A percentile compares a stretch with the other conserved stretches of the same genome.
Conservation (phyloP, 176 grass and related monocot genomes). For the Poa pratensis region DNA sequence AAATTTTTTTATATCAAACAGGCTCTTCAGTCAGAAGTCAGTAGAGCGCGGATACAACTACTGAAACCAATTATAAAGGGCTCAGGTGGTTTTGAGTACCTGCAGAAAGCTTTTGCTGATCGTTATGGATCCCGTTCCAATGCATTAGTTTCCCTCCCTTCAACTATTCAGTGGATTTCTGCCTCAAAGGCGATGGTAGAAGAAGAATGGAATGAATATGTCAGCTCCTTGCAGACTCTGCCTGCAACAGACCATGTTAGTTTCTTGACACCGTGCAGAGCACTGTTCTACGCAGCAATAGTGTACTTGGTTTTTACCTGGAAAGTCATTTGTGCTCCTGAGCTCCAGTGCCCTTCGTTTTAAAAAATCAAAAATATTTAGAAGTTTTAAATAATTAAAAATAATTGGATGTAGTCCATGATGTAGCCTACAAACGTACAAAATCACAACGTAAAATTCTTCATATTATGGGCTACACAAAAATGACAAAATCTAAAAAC, state of each 20-base stretch:
- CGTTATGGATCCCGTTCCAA: constrained; percentile 62
- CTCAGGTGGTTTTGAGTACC: constrained; percentile 79
- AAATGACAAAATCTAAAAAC: too few relatives aligned
- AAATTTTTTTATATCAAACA: constrained; percentile 43
- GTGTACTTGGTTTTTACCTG: constrained; percentile 4
- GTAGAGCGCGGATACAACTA: constrained; percentile 72
- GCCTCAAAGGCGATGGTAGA: constrained; percentile 47
- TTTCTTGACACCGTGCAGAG: constrained; percentile 20
- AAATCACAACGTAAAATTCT: too few relatives aligned
- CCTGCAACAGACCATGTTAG: constrained; percentile 64
- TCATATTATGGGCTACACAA: too few relatives aligned
- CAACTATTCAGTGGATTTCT: constrained; percentile 70
- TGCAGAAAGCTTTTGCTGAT: constrained; percentile 83
- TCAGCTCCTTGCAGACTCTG: constrained; percentile 50
- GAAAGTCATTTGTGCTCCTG: too few relatives aligned
- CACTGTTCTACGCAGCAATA: constrained; percentile 18
- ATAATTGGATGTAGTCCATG: too few relatives aligned
- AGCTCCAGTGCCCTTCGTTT: too few relatives aligned
- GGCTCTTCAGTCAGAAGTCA: constrained; percentile 76
- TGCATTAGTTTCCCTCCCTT: constrained; percentile 57
- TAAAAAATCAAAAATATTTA: too few relatives aligned
- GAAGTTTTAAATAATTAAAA: too few relatives aligned
- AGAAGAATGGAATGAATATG: constrained; percentile 87
- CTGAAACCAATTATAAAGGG: constrained; percentile 83
- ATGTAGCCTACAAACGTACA: too few relatives aligned